These are phyloP conservation scores for Salix suchowensis DNA, from an alignment of 345 rosid species.

Conservation along the genomic window DNA sequence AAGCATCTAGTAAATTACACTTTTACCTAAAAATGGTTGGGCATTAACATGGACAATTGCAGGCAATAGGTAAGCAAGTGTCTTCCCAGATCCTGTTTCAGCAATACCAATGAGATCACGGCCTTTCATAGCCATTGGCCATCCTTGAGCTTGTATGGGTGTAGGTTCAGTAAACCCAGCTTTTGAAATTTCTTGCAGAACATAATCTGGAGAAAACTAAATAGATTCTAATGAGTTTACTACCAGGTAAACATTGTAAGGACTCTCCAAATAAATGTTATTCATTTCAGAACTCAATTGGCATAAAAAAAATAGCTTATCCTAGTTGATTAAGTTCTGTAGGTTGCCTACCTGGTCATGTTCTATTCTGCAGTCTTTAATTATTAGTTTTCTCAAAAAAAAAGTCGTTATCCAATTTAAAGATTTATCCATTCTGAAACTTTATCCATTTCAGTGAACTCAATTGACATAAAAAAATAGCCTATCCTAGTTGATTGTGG, in stretches of 20 bases:
- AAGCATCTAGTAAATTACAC: constrained; percentile 1
- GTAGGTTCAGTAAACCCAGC: constrained; percentile 97
- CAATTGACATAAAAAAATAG: too few species aligned
- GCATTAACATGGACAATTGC: constrained; percentile 98
- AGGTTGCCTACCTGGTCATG: too few species aligned
- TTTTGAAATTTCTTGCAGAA: constrained; percentile 82
- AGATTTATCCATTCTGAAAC: too few species aligned
- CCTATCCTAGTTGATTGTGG: too few species aligned
- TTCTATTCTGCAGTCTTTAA: too few species aligned
- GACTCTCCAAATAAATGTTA: too few species aligned
- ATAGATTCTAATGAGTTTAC: constrained; percentile 4
- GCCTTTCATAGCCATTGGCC: constrained; percentile 99
- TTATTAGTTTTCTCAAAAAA: too few species aligned
- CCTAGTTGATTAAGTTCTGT: too few species aligned
- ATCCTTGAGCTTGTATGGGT: constrained; percentile 98
- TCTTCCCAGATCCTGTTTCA: constrained; percentile 98
- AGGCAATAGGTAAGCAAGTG: constrained; percentile 86
- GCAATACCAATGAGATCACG: constrained; percentile 98
- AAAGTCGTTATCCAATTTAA: too few species aligned
- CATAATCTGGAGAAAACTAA: constrained; percentile 60
- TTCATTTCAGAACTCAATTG: too few species aligned
- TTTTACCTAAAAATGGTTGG: constrained; percentile 82
- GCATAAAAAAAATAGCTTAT: too few species aligned
- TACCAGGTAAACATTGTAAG: neutral
- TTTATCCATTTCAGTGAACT: too few species aligned